phyloP scores from a whole-genome alignment of 1,284 basidiomycete species.

The Pascua sp. region DNA sequence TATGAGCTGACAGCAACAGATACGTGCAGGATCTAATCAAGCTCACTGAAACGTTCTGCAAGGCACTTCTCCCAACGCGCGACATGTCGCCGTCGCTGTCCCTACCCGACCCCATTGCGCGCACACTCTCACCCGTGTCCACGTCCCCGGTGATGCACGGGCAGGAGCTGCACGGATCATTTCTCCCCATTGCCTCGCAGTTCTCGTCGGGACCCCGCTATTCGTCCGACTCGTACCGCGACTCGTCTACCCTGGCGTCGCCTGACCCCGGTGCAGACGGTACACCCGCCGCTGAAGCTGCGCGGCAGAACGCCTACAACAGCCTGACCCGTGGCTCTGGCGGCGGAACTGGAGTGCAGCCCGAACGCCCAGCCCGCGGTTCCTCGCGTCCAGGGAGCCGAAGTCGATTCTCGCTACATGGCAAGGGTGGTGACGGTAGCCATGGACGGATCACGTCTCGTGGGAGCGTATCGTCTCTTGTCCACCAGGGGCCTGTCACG shows the following conservation, averaged over 20 bases:
- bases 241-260: slow-evolving; percentile 5
- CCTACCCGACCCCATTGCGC: slow-evolving; percentile 45
- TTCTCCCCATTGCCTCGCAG: slow-evolving; percentile 83
- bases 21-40: slow-evolving; percentile 85
- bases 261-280: background rate
- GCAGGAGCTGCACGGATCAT: slow-evolving; percentile 13
- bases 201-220: slow-evolving; percentile 51
- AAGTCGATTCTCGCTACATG: background rate
- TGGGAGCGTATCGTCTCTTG: slow-evolving; percentile 9
- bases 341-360: background rate
- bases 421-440: background rate
- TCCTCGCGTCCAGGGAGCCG: background rate
- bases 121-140: slow-evolving; percentile 23
- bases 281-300: slow-evolving; percentile 4
- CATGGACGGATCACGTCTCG: slow-evolving; percentile 21
- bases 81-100: slow-evolving; percentile 51
- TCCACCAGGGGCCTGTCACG: slow-evolving; percentile 41
- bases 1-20: slow-evolving; percentile 54
- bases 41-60: slow-evolving; percentile 89
- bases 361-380: background rate
- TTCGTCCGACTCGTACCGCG: slow-evolving; percentile 14
- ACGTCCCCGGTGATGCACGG: slow-evolving; percentile 1
- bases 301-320: slow-evolving; percentile 35
- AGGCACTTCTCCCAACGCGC: slow-evolving; percentile 78
- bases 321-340: slow-evolving; percentile 28